These are phyloP conservation scores for Apocynum venetum DNA, from an alignment of 257 asterid species.

Conservation along the genomic window DNA sequence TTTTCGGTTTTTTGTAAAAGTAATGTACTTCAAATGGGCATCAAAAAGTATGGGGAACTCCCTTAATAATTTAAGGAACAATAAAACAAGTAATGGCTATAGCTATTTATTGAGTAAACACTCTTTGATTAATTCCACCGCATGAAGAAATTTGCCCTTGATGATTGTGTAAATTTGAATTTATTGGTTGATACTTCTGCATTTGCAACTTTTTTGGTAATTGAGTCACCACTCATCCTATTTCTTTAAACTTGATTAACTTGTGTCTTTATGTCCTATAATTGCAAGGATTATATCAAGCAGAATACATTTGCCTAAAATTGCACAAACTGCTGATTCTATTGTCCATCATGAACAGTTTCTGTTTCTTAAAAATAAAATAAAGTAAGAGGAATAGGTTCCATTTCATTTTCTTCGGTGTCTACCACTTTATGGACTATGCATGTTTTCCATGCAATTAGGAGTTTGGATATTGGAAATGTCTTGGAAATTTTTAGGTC, in stretches of 20 bases:
- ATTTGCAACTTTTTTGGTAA: not conserved
- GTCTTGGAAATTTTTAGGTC: not conserved
- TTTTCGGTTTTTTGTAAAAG: not conserved
- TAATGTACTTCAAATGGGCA: not conserved
- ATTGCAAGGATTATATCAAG: not conserved
- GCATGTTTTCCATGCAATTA: not conserved
- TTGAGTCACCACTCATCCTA: not conserved
- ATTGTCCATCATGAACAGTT: not conserved
- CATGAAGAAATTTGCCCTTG: not conserved
- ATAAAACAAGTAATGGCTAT: not conserved
- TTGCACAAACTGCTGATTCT: not conserved
- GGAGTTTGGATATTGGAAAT: not conserved
- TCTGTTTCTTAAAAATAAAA: not conserved
- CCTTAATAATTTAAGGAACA: too few species aligned
- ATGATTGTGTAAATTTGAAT: not conserved
- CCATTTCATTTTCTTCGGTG: slow-evolving; percentile 6
- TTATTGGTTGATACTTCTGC: not conserved
- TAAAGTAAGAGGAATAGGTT: too few species aligned
- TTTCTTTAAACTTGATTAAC: not conserved
- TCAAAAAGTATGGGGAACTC: not conserved
- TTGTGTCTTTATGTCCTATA: not conserved
- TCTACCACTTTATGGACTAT: not conserved
- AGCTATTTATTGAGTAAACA: not conserved
- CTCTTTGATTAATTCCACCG: not conserved
- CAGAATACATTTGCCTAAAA: not conserved